phyloP scores from a whole-genome alignment of 2,329 filamentous ascomycete genomes.

The Cladophialophora psammophila region DNA sequence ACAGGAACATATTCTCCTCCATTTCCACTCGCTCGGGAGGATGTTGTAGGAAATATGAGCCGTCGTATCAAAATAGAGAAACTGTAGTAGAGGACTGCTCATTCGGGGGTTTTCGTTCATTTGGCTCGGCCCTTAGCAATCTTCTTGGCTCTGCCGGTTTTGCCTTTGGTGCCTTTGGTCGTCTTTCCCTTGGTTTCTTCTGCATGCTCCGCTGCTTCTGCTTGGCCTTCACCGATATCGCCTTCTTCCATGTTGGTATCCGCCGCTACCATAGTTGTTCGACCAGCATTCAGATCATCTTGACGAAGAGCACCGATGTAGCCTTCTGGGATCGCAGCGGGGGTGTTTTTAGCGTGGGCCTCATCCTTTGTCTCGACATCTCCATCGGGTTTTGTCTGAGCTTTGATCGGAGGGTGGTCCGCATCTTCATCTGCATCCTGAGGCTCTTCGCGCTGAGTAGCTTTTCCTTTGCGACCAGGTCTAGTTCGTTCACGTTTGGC shows the following conservation, averaged over 20 bases:
- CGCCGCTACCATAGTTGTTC: neutral
- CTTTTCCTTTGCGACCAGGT: constrained; percentile 5
- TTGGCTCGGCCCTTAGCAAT: neutral
- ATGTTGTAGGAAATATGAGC: neutral
- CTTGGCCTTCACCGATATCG: neutral
- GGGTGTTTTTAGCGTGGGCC: neutral
- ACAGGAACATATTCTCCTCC: neutral
- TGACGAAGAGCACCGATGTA: constrained; percentile 10
- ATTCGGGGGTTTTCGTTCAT: neutral
- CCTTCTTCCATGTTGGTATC: neutral
- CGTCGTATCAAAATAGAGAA: neutral
- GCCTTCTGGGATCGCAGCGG: neutral
- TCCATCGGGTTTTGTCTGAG: neutral
- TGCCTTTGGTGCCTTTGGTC: constrained; percentile 6
- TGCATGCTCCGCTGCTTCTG: neutral
- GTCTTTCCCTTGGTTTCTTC: constrained; percentile 1
- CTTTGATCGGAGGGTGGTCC: constrained; percentile 1
- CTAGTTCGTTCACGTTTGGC: neutral
- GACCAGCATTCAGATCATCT: constrained; percentile 2
- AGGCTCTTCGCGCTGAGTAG: neutral
- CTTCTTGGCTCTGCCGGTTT: neutral
- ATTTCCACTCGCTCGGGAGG: neutral
- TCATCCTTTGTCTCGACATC: neutral
- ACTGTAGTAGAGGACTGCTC: neutral
- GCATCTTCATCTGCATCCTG: neutral